These are phyloP conservation scores for Apiotrichum sp. DNA, from an alignment of 1,284 basidiomycete species.

Conservation along the genomic window DNA sequence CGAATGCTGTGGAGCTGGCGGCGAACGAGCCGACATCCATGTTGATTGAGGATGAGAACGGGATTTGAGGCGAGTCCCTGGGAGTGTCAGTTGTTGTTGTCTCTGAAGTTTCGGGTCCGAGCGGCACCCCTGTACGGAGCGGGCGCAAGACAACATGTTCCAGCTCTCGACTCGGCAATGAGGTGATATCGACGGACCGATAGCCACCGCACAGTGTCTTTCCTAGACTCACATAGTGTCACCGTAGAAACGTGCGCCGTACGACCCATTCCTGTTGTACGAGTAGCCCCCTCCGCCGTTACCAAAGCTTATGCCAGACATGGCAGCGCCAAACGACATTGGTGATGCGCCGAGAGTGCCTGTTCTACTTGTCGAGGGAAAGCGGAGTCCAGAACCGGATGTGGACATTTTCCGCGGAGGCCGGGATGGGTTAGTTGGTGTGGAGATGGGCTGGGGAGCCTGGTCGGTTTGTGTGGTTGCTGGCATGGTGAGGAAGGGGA, in stretches of 20 bases:
- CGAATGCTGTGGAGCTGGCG: slow-evolving; percentile 30
- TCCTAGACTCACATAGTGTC: slow-evolving; percentile 31
- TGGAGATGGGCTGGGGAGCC: slow-evolving; percentile 14
- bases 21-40: slow-evolving; percentile 40
- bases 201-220: no score
- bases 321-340: slow-evolving; percentile 39
- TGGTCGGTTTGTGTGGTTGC: not conserved
- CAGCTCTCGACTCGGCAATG: no score
- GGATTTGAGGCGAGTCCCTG: slow-evolving; percentile 35
- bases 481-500: not conserved
- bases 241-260: slow-evolving; percentile 41
- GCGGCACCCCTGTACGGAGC: not conserved
- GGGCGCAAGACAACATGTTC: no score
- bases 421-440: slow-evolving; percentile 18
- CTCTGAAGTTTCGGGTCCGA: slow-evolving; percentile 1
- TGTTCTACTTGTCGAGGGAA: slow-evolving; percentile 10
- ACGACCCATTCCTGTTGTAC: slow-evolving; percentile 27
- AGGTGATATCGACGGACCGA: no score
- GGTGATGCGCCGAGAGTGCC: slow-evolving; percentile 25
- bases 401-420: slow-evolving; percentile 13
- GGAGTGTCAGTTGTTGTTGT: not conserved
- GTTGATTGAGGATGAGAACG: slow-evolving; percentile 35
- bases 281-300: slow-evolving; percentile 25
- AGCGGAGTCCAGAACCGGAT: slow-evolving; percentile 7
- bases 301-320: slow-evolving; percentile 41